phyloP scores from a whole-genome alignment of 306 rosid species.

The Gastrolobium villosum region DNA sequence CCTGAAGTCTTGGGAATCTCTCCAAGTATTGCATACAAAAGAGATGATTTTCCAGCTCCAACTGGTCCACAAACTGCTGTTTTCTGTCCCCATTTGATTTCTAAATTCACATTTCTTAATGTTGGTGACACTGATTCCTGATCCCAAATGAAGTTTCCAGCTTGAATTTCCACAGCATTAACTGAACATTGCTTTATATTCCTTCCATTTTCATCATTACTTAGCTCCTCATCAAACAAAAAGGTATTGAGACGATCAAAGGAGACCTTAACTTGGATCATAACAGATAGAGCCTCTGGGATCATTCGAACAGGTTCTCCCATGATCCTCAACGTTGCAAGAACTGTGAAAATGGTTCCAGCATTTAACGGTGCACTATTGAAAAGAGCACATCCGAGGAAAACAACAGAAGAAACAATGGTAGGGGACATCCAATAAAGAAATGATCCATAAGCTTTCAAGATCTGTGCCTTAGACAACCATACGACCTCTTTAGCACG shows the following conservation, averaged over 20 bases:
- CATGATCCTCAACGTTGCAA: slow-evolving; percentile 65
- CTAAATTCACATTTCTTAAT: slow-evolving; percentile 53
- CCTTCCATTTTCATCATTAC: slow-evolving; percentile 47
- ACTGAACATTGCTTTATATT: not conserved
- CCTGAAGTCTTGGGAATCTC: slow-evolving; percentile 71
- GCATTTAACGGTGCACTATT: slow-evolving; percentile 72
- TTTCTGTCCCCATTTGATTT: slow-evolving; percentile 58
- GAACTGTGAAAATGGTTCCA: slow-evolving; percentile 74
- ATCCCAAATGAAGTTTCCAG: slow-evolving; percentile 69
- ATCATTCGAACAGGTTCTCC: slow-evolving; percentile 69
- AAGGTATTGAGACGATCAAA: slow-evolving; percentile 63
- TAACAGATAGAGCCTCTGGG: slow-evolving; percentile 68
- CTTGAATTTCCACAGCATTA: slow-evolving; percentile 46
- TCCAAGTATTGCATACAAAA: slow-evolving; percentile 66
- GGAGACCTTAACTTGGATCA: slow-evolving; percentile 77
- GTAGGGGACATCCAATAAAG: slow-evolving; percentile 76
- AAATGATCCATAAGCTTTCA: slow-evolving; percentile 51
- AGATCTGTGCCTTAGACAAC: slow-evolving; percentile 56
- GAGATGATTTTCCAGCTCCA: slow-evolving; percentile 75
- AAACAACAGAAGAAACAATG: slow-evolving; percentile 62
- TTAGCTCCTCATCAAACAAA: slow-evolving; percentile 68
- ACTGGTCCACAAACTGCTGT: slow-evolving; percentile 74
- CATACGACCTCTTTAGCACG: slow-evolving; percentile 67
- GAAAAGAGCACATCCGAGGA: slow-evolving; percentile 62
- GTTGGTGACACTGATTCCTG: slow-evolving; percentile 51